These are phyloP conservation scores for Trifolium pratense DNA, from an alignment of 306 rosid species.

Conservation along the genomic window DNA sequence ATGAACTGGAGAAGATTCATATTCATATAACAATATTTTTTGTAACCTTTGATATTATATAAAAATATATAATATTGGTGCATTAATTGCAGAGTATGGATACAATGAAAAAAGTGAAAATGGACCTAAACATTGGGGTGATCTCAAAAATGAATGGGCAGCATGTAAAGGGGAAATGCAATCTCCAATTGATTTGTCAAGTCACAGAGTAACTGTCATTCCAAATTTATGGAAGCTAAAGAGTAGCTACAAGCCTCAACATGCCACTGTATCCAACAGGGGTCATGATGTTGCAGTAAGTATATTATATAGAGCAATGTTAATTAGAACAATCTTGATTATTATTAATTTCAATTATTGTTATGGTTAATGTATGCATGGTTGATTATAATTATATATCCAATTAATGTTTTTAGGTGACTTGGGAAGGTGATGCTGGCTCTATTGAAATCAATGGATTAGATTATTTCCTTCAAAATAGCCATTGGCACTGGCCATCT, in stretches of 20 bases:
- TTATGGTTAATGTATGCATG: not conserved
- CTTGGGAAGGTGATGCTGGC: conserved; percentile 61
- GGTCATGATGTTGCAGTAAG: conserved; percentile 64
- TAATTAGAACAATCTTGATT: too few species aligned
- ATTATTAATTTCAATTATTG: too few species aligned
- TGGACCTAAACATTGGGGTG: conserved; percentile 66
- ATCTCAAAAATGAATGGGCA: conserved; percentile 58
- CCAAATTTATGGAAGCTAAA: conserved; percentile 41
- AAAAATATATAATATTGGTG: conserved; percentile 11
- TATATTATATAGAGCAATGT: not conserved
- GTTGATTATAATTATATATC: not conserved
- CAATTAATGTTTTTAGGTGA: conserved; percentile 41
- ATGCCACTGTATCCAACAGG: conserved; percentile 57
- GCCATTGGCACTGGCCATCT: conserved; percentile 82
- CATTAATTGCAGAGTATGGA: conserved; percentile 45
- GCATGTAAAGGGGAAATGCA: conserved; percentile 62
- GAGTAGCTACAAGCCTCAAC: conserved; percentile 46
- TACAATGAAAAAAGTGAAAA: conserved; percentile 50
- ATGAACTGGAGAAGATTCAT: not conserved
- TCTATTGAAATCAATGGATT: conserved; percentile 55
- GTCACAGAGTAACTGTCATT: conserved; percentile 31
- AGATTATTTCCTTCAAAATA: conserved; percentile 53
- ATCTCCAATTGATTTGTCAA: conserved; percentile 68
- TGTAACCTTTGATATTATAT: not conserved
- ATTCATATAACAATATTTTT: not conserved